These are phyloP conservation scores for Epichloe glyceriae DNA, from an alignment of 2,329 filamentous ascomycete genomes.

Conservation along the genomic window DNA sequence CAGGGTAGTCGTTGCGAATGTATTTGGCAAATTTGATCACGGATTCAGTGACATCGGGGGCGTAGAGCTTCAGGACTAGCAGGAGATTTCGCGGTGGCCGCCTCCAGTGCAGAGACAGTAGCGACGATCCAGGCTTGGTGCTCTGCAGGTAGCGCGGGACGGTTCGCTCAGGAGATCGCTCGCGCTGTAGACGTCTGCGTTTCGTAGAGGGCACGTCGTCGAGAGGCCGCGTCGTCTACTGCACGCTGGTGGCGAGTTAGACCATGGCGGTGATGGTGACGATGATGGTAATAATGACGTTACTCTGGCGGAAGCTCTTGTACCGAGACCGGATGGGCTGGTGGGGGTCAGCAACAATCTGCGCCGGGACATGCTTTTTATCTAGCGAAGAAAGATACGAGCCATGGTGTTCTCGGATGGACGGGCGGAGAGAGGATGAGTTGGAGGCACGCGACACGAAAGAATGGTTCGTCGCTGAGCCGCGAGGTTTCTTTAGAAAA, in stretches of 20 bases:
- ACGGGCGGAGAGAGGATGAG: not conserved
- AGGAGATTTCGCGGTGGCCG: slow-evolving; percentile 43
- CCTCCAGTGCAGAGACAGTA: slow-evolving; percentile 42
- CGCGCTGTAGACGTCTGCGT: slow-evolving; percentile 18
- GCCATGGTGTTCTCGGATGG: not conserved
- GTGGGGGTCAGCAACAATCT: slow-evolving; percentile 1
- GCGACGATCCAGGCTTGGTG: slow-evolving; percentile 35
- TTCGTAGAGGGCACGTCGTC: slow-evolving; percentile 27
- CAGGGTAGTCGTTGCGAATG: slow-evolving; percentile 66
- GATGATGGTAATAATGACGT: not conserved
- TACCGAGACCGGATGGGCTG: not conserved
- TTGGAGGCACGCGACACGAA: not conserved
- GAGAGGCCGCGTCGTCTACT: slow-evolving; percentile 31
- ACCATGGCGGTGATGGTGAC: not conserved
- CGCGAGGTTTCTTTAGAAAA: not conserved
- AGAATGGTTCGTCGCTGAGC: not conserved
- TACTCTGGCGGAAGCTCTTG: not conserved
- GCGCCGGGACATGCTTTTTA: slow-evolving; percentile 10
- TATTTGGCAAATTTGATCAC: slow-evolving; percentile 52
- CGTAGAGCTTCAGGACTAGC: slow-evolving; percentile 45
- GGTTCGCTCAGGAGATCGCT: slow-evolving; percentile 19
- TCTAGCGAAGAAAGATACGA: not conserved
- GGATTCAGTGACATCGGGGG: slow-evolving; percentile 37
- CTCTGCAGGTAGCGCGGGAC: slow-evolving; percentile 23
- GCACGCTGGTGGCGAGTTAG: not conserved